Percentiles rank a stretch among this genome's conserved stretches.
These are phyloP conservation scores for Castanopsis chinensis DNA, from an alignment of 306 rosid genomes.

Conservation along the genomic window DNA sequence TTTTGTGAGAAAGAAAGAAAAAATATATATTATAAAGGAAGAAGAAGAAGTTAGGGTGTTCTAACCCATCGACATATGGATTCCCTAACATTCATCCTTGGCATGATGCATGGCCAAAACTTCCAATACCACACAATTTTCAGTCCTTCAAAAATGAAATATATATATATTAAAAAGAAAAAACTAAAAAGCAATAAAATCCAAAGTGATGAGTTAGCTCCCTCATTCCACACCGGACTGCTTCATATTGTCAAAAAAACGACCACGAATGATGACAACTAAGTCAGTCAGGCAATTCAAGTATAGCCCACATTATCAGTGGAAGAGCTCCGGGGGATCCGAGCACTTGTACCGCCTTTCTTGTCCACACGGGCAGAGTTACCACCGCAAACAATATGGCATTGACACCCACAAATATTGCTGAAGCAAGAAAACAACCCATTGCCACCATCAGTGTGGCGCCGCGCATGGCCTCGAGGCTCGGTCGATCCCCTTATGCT, in stretches of 20 bases:
- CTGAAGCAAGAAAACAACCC: conserved; percentile 94
- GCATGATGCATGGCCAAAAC: background rate
- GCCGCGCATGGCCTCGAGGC: conserved; percentile 20
- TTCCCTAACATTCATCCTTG: background rate
- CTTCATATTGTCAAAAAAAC: no score
- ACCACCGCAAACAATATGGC: conserved; percentile 80
- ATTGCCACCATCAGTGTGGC: conserved; percentile 44
- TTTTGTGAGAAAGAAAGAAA: background rate
- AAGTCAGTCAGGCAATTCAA: conserved; percentile 15
- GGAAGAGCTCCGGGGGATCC: conserved; percentile 38
- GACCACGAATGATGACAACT: background rate
- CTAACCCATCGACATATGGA: background rate
- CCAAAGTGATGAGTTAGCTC: background rate
- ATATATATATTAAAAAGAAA: no score
- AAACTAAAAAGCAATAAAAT: background rate
- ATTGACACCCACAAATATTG: conserved; percentile 79
- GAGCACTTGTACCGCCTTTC: conserved; percentile 26
- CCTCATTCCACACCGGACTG: background rate
- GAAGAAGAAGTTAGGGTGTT: background rate
- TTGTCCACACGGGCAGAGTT: conserved; percentile 1
- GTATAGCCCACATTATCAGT: conserved; percentile 26
- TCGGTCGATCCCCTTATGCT: conserved; percentile 20
- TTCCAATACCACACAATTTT: background rate
- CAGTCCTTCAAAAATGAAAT: no score
- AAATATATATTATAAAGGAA: no score